Evolutionary conservation across 2,329 filamentous ascomycete genomes (phyloP).

Genomic region (Fusarium brevicatenulatum): DNA sequence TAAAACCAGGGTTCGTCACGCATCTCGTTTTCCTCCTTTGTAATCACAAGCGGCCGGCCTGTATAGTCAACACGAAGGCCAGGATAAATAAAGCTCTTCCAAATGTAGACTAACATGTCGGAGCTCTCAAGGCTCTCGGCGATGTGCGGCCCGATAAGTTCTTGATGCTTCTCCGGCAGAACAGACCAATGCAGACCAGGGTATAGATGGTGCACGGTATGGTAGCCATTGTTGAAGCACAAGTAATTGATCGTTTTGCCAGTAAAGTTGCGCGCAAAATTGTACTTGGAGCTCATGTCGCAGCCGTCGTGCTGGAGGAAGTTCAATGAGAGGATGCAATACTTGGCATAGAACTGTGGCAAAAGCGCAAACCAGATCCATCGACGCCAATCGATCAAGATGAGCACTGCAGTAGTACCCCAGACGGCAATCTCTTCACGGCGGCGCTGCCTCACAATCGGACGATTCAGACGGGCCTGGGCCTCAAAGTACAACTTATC

Average conservation of each 20-base stretch:
- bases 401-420: conserved; percentile 1
- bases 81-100: conserved; percentile 7
- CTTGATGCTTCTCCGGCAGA: conserved; percentile 4
- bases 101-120: conserved; percentile 10
- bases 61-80: conserved; percentile 17
- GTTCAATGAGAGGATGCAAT: conserved; percentile 17
- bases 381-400: conserved; percentile 13
- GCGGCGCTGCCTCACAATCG: conserved; percentile 11
- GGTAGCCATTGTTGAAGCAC: conserved; percentile 22
- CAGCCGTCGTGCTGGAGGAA: conserved; percentile 21
- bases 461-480: conserved; percentile 12
- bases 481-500: conserved; percentile 20
- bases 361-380: conserved; percentile 22
- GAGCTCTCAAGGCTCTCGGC: not conserved
- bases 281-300: conserved; percentile 22
- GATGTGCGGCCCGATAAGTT: conserved; percentile 1
- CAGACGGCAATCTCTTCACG: conserved; percentile 16
- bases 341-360: conserved; percentile 17
- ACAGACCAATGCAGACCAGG: conserved; percentile 19
- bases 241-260: conserved; percentile 4
- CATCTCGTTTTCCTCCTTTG: conserved; percentile 22
- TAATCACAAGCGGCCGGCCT: not conserved
- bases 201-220: conserved; percentile 17
- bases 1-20: conserved; percentile 20
- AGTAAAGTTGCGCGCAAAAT: conserved; percentile 21